phyloP scores from a whole-genome alignment of 768 basidiomycete genomes.

The Termitomyces sp. region DNA sequence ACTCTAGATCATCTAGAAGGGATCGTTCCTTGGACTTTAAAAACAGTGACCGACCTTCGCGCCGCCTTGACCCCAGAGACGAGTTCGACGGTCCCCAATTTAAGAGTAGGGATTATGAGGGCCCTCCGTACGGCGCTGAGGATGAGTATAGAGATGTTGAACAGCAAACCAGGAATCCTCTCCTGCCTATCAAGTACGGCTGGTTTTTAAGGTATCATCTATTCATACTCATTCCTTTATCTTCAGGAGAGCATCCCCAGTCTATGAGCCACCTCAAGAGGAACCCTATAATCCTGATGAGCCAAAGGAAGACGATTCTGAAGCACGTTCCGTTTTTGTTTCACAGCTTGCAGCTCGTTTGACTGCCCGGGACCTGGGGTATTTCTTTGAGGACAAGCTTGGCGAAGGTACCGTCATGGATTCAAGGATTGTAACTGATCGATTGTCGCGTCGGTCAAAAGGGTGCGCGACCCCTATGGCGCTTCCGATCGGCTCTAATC shows the following conservation, averaged over 20 bases:
- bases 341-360: conserved; percentile 96
- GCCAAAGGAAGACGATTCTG: conserved; percentile 91
- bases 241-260: conserved; percentile 64
- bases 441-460: conserved; percentile 94
- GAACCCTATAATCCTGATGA: conserved; percentile 83
- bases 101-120: conserved; percentile 32
- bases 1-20: conserved; percentile 40
- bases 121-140: conserved; percentile 37
- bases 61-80: conserved; percentile 50
- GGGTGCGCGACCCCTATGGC: conserved; percentile 51
- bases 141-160: conserved; percentile 21
- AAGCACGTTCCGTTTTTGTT: conserved; percentile 97
- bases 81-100: conserved; percentile 54
- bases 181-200: conserved; percentile 43
- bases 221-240: conserved; percentile 4
- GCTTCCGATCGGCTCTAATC: neutral
- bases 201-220: neutral
- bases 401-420: conserved; percentile 94
- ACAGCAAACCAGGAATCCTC: conserved; percentile 33
- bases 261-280: conserved; percentile 58
- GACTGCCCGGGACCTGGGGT: conserved; percentile 94
- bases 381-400: conserved; percentile 97
- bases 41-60: conserved; percentile 37
- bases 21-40: conserved; percentile 54
- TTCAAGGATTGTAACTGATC: conserved; percentile 92